Evolutionary conservation across 768 basidiomycete genomes (phyloP).

Genomic region (Hygrophoropsis aurantiaca): DNA sequence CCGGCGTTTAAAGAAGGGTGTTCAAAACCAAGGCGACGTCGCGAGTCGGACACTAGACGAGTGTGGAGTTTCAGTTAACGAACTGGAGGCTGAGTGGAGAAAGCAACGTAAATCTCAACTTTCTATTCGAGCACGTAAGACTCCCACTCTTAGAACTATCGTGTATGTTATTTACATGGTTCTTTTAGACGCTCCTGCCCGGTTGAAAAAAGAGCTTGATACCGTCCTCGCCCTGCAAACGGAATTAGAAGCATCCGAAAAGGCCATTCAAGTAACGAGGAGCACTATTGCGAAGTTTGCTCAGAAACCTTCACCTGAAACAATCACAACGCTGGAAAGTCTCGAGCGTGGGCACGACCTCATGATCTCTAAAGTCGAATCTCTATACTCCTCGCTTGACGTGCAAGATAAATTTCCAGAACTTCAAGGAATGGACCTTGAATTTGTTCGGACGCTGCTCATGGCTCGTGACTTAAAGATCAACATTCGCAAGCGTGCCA

Average conservation of each 20-base stretch:
- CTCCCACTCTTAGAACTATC: too few species aligned
- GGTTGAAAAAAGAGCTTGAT: slow-evolving; percentile 34
- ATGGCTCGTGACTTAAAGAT: slow-evolving; percentile 9
- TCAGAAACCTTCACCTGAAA: slow-evolving; percentile 1
- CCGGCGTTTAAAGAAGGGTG: slow-evolving; percentile 13
- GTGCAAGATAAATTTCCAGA: slow-evolving; percentile 30
- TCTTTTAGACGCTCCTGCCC: slow-evolving; percentile 23
- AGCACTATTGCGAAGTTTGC: slow-evolving; percentile 6
- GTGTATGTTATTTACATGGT: too few species aligned
- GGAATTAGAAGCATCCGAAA: slow-evolving; percentile 23
- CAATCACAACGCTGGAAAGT: slow-evolving; percentile 13
- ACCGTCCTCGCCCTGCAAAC: slow-evolving; percentile 30
- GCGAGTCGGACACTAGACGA: neutral
- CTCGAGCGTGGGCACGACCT: slow-evolving; percentile 18
- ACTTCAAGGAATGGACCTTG: slow-evolving; percentile 21
- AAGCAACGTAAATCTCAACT: slow-evolving; percentile 2
- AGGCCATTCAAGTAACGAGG: slow-evolving; percentile 14
- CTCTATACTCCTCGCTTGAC: slow-evolving; percentile 34
- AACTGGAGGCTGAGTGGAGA: slow-evolving; percentile 4
- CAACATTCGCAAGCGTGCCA: slow-evolving; percentile 5
- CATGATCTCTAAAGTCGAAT: slow-evolving; percentile 25
- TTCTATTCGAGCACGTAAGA: slow-evolving; percentile 3
- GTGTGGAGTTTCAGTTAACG: neutral
- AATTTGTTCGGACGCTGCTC: slow-evolving; percentile 7
- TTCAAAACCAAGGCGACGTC: slow-evolving; percentile 7